Percentiles rank a stretch among this genome's conserved stretches.
phyloP scores from a whole-genome alignment of 352 stramenopile genomes.

The Globisporangium takayamanum region DNA sequence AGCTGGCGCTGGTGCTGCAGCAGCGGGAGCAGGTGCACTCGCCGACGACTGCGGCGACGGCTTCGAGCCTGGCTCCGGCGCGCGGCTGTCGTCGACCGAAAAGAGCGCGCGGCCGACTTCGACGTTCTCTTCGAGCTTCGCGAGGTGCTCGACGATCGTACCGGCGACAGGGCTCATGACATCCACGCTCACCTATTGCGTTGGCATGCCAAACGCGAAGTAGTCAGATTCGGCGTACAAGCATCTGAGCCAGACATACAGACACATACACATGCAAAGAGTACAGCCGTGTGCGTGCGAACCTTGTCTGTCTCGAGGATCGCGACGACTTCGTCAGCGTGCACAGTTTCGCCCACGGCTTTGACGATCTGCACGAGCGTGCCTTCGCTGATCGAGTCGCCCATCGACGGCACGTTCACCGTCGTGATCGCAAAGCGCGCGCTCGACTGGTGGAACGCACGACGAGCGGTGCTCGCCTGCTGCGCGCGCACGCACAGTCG shows the following conservation, averaged over 20 bases:
- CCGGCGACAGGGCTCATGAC: constrained; percentile 88
- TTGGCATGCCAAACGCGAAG: background rate
- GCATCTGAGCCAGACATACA: too few species aligned
- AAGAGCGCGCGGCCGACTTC: constrained; percentile 93
- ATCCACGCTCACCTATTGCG: constrained; percentile 77
- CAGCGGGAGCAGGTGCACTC: constrained; percentile 8
- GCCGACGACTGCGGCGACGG: constrained; percentile 12
- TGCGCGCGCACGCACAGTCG: constrained; percentile 3
- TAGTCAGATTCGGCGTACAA: background rate
- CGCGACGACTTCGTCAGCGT: constrained; percentile 96
- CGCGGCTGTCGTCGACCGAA: constrained; percentile 85
- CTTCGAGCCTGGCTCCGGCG: constrained; percentile 23
- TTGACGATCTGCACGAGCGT: constrained; percentile 96
- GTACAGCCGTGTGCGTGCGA: constrained; percentile 7
- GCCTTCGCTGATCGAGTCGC: constrained; percentile 97
- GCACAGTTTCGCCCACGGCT: constrained; percentile 87
- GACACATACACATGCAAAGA: background rate
- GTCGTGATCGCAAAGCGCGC: constrained; percentile 48
- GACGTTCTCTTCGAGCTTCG: constrained; percentile 94
- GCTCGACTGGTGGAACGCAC: constrained; percentile 42
- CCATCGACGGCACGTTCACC: constrained; percentile 86
- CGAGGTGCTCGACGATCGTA: constrained; percentile 91
- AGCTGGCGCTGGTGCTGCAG: constrained; percentile 11
- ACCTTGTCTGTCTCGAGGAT: constrained; percentile 99
- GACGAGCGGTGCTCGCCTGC: constrained; percentile 3